Evolutionary conservation across 1,139 yeast genomes (phyloP).

Genomic region (Trichomonascaceae sp.): DNA sequence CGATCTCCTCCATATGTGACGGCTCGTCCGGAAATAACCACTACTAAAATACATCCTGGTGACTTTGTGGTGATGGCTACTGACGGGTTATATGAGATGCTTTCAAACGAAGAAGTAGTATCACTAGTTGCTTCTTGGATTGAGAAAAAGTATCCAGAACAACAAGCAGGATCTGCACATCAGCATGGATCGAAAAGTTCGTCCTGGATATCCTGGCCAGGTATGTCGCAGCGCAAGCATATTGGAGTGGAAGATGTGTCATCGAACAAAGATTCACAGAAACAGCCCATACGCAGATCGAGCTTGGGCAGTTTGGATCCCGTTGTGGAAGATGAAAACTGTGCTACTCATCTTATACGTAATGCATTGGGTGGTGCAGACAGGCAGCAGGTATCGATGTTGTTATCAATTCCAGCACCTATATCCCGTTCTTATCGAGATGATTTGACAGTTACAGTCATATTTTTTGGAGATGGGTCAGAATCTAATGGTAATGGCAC

Average conservation of each 20-base stretch:
- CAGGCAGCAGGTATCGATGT: constrained; percentile 77
- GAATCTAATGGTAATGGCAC: constrained; percentile 25
- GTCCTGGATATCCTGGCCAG: constrained; percentile 6
- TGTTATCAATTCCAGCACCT: constrained; percentile 91
- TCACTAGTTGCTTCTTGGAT: constrained; percentile 93
- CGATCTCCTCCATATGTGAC: constrained; percentile 95
- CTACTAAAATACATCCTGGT: constrained; percentile 70
- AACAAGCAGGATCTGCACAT: constrained; percentile 16
- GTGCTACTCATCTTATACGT: constrained; percentile 85
- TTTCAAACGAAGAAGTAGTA: constrained; percentile 87
- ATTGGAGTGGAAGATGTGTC: constrained; percentile 31
- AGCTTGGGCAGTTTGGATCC: constrained; percentile 39
- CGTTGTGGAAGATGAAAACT: constrained; percentile 70
- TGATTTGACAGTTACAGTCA: constrained; percentile 92
- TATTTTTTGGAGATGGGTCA: constrained; percentile 63
- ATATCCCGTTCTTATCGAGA: constrained; percentile 88
- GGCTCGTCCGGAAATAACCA: constrained; percentile 88
- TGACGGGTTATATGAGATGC: constrained; percentile 90
- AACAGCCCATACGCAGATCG: constrained; percentile 49
- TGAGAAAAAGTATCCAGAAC: constrained; percentile 61
- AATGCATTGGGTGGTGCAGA: constrained; percentile 88
- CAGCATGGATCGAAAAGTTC: constrained; percentile 16
- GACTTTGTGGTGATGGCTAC: constrained; percentile 90
- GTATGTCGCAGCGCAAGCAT: constrained; percentile 14
- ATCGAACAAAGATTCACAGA: constrained; percentile 43